Evolutionary conservation across 305 asterid species (phyloP).

Genomic region (Caryopteris hybrid): DNA sequence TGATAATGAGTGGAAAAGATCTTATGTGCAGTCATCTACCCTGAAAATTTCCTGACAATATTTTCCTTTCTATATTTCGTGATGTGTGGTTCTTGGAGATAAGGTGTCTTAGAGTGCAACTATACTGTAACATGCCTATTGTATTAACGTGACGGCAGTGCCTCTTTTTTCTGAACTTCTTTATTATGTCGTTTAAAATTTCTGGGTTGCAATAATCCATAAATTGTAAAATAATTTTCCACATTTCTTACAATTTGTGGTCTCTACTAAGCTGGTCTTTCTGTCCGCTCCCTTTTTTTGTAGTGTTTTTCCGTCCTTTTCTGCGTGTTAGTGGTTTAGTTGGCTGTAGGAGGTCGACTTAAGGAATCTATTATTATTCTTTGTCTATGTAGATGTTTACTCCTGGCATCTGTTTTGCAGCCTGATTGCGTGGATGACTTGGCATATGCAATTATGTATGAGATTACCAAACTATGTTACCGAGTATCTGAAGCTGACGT

Average conservation of each 20-base stretch:
- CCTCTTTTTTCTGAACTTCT: not conserved
- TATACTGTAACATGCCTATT: not conserved
- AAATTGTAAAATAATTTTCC: not conserved
- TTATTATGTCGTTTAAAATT: not conserved
- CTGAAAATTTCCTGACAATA: not conserved
- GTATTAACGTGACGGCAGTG: not conserved
- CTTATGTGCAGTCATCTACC: not conserved
- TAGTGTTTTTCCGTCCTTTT: not conserved
- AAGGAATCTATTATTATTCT: not conserved
- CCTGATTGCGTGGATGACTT: constrained; percentile 90
- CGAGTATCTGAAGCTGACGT: constrained; percentile 81
- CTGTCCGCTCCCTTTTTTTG: not conserved
- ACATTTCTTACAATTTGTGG: not conserved
- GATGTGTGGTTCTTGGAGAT: not conserved
- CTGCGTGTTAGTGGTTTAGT: too few relatives aligned
- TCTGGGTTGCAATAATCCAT: not conserved
- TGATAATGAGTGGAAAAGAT: not conserved
- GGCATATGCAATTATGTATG: constrained; percentile 78
- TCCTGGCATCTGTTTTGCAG: constrained; percentile 35
- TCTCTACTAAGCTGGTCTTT: not conserved
- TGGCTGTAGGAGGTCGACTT: not conserved
- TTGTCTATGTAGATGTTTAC: not conserved
- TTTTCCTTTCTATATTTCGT: not conserved
- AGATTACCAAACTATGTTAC: constrained; percentile 70
- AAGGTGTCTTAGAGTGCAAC: not conserved